These are phyloP conservation scores for Cicer cuneatum DNA, from an alignment of 306 rosid species.

Conservation along the genomic window DNA sequence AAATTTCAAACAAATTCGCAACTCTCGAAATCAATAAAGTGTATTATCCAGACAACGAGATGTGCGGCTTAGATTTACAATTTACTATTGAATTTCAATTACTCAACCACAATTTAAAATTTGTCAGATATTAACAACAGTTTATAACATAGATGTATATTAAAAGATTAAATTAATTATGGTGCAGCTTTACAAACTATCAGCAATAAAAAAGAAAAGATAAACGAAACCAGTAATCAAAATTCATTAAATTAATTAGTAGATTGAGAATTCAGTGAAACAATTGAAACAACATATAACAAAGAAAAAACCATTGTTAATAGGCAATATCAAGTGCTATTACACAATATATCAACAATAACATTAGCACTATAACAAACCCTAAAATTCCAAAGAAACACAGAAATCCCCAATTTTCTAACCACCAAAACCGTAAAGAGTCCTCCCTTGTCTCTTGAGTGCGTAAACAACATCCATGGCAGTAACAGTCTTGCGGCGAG, in stretches of 20 bases:
- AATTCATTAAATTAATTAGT: not conserved
- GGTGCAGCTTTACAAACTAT: too few relatives aligned
- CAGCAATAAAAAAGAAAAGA: not conserved
- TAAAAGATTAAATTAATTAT: too few relatives aligned
- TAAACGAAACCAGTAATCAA: not conserved
- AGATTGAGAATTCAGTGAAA: too few relatives aligned
- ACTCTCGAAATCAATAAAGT: too few relatives aligned
- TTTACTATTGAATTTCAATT: too few relatives aligned
- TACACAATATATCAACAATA: conserved; percentile 23
- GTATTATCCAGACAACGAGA: too few relatives aligned
- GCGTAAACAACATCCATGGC: conserved; percentile 72
- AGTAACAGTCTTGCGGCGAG: conserved; percentile 67
- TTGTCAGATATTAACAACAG: too few relatives aligned
- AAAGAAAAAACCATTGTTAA: not conserved
- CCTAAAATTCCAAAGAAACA: conserved; percentile 5
- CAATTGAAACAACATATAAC: not conserved
- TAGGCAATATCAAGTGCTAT: not conserved
- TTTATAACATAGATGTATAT: too few relatives aligned
- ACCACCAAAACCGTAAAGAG: conserved; percentile 66
- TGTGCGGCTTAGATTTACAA: too few relatives aligned
- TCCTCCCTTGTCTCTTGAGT: conserved; percentile 68
- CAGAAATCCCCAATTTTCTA: conserved; percentile 24
- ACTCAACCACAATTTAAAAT: too few relatives aligned
- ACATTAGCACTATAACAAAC: not conserved
- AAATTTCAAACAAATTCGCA: too few relatives aligned